Percentiles rank a stretch among this genome's conserved stretches.
These are phyloP conservation scores for Eremochloa ophiuroides DNA, from an alignment of 176 grass and related monocot species.

Conservation along the genomic window DNA sequence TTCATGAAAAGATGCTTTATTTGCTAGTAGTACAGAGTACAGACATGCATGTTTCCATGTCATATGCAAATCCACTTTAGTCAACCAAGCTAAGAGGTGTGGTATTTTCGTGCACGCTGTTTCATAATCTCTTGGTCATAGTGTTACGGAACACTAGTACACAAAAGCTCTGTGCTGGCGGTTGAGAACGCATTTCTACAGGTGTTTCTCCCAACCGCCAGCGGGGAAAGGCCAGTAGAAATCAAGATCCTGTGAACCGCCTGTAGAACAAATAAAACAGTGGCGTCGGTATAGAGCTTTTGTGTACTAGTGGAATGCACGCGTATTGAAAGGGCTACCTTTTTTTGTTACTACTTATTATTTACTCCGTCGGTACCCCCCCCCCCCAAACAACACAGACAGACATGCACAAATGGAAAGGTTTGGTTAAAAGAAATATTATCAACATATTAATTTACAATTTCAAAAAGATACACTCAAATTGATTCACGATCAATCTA, in stretches of 20 bases:
- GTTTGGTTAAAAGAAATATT: neutral
- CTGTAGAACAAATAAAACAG: too few species aligned
- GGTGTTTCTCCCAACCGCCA: too few species aligned
- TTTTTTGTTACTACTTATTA: slow-evolving; percentile 17
- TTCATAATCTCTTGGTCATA: slow-evolving; percentile 63
- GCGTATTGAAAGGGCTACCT: slow-evolving; percentile 47
- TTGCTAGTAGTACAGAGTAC: neutral
- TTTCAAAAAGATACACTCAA: neutral
- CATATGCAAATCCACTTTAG: slow-evolving; percentile 15
- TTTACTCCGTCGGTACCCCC: neutral
- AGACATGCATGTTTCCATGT: slow-evolving; percentile 27
- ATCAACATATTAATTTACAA: neutral
- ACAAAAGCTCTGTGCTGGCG: too few species aligned
- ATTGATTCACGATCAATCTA: neutral
- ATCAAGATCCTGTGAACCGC: too few species aligned
- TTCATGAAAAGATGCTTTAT: slow-evolving; percentile 25
- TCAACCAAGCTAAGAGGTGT: neutral
- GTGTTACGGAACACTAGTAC: too few species aligned
- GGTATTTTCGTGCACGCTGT: slow-evolving; percentile 10
- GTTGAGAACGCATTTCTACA: too few species aligned
- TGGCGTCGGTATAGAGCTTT: too few species aligned
- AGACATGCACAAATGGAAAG: neutral
- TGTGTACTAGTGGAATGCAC: too few species aligned
- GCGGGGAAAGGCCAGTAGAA: too few species aligned
- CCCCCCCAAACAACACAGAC: too few species aligned